phyloP scores from a whole-genome alignment of 192 early-diverging fungal species.

The Lobulomyces angularis region DNA sequence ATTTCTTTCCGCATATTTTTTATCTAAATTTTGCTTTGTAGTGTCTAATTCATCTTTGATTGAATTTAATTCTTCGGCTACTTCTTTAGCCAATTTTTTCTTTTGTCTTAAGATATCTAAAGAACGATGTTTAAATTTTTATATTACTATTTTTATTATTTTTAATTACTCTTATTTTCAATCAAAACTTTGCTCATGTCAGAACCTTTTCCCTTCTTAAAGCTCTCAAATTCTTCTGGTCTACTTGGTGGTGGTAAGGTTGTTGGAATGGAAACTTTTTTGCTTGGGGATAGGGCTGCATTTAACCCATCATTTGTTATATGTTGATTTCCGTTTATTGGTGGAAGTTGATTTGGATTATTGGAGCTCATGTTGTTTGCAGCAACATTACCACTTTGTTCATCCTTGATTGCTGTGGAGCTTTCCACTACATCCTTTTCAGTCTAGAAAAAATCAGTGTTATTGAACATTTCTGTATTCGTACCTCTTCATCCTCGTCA shows the following conservation, averaged over 20 bases:
- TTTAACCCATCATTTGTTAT: too few relatives aligned
- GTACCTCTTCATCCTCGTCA: too few relatives aligned
- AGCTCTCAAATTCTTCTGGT: slow-evolving; percentile 48
- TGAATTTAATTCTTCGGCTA: slow-evolving; percentile 27
- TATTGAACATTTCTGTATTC: too few relatives aligned
- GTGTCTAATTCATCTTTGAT: slow-evolving; percentile 34
- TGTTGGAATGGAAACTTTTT: not conserved
- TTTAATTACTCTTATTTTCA: slow-evolving; percentile 42
- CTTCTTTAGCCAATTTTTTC: slow-evolving; percentile 24
- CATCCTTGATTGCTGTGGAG: not conserved
- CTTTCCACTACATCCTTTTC: too few relatives aligned
- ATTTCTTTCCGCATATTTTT: slow-evolving; percentile 9
- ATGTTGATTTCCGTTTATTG: slow-evolving; percentile 2
- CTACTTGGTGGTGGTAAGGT: slow-evolving; percentile 17
- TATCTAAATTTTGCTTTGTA: slow-evolving; percentile 20
- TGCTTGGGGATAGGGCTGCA: too few relatives aligned
- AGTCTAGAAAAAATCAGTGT: too few relatives aligned
- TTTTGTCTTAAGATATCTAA: slow-evolving; percentile 38
- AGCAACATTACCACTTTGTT: too few relatives aligned
- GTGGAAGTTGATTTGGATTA: too few relatives aligned
- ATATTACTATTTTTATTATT: too few relatives aligned
- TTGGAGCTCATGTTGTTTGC: too few relatives aligned
- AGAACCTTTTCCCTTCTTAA: slow-evolving; percentile 35
- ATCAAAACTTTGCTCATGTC: slow-evolving; percentile 38
- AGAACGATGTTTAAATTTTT: not conserved